Evolutionary conservation across 164 flowering plant species (phyloP).

Genomic region (Dillenia suffruticosa): DNA sequence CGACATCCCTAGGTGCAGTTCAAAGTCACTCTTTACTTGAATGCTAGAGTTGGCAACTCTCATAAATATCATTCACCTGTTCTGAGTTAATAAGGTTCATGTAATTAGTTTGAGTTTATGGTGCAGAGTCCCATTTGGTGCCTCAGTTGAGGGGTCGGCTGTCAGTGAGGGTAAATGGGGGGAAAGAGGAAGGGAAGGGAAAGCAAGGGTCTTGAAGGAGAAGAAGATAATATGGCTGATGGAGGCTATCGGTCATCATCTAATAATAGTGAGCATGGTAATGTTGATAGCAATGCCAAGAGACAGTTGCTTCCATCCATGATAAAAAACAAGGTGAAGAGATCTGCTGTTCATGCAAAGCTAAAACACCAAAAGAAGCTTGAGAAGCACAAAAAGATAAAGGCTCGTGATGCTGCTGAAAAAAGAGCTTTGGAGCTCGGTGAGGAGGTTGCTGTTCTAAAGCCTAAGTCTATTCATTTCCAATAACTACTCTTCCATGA

Average conservation of each 20-base stretch:
- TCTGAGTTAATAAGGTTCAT: too few species aligned
- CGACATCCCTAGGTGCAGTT: too few species aligned
- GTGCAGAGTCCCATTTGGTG: too few species aligned
- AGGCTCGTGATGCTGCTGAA: conserved; percentile 72
- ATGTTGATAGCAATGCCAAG: conserved; percentile 15
- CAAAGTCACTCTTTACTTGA: too few species aligned
- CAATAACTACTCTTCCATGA: too few species aligned
- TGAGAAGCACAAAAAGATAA: conserved; percentile 66
- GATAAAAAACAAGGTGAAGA: conserved; percentile 86
- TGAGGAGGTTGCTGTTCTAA: conserved; percentile 47
- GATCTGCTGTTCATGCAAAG: conserved; percentile 68
- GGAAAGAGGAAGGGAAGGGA: conserved; percentile 18
- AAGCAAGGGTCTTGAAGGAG: conserved; percentile 15
- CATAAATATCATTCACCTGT: too few species aligned
- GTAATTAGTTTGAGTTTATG: too few species aligned
- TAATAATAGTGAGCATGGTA: too few species aligned
- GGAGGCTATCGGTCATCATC: neutral
- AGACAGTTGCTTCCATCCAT: conserved; percentile 47
- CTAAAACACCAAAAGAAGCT: conserved; percentile 76
- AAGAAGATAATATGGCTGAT: conserved; percentile 9
- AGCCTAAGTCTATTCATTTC: neutral
- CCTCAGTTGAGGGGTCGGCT: too few species aligned
- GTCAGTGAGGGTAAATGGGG: conserved; percentile 9
- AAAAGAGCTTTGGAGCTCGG: conserved; percentile 91
- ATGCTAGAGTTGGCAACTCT: too few species aligned